Percentiles rank a stretch among this genome's conserved stretches.
These are phyloP conservation scores for Calcarisporium arbuscula DNA, from an alignment of 2,329 filamentous ascomycete genomes.

Conservation along the genomic window DNA sequence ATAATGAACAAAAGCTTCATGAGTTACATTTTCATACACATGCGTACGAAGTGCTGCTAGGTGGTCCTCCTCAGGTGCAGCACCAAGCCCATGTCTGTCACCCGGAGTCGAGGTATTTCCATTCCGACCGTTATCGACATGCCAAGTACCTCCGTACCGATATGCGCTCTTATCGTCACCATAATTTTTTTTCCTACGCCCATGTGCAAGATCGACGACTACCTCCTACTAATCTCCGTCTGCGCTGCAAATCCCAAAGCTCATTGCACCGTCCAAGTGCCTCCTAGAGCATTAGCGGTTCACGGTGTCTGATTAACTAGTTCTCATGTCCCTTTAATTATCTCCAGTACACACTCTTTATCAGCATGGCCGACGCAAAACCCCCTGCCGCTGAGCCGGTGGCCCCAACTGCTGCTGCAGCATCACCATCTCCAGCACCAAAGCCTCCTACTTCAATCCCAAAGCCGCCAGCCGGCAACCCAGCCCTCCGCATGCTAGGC, in stretches of 20 bases:
- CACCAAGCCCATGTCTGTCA: neutral
- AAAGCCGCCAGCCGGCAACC: slow-evolving; percentile 48
- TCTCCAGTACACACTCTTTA: neutral
- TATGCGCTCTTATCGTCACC: slow-evolving; percentile 18
- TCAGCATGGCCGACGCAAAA: slow-evolving; percentile 10
- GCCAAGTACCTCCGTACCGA: no score
- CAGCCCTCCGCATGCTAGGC: slow-evolving; percentile 72
- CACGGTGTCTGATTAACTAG: no score
- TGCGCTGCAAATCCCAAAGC: neutral
- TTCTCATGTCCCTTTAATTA: neutral
- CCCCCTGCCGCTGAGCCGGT: slow-evolving; percentile 5
- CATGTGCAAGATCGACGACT: no score
- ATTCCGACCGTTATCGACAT: slow-evolving; percentile 13
- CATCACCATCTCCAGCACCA: slow-evolving; percentile 1
- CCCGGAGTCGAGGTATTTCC: slow-evolving; percentile 5
- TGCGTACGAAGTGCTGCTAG: no score
- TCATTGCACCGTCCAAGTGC: no score
- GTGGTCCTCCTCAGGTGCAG: no score
- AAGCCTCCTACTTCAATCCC: slow-evolving; percentile 12
- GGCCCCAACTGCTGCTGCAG: slow-evolving; percentile 2
- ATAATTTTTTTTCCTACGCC: no score
- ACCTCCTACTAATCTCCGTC: neutral
- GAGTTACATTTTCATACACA: no score
- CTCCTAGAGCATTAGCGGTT: no score
- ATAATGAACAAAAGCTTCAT: no score